phyloP scores from a whole-genome alignment of 257 asterid genomes.

The Cinchona pubescens region DNA sequence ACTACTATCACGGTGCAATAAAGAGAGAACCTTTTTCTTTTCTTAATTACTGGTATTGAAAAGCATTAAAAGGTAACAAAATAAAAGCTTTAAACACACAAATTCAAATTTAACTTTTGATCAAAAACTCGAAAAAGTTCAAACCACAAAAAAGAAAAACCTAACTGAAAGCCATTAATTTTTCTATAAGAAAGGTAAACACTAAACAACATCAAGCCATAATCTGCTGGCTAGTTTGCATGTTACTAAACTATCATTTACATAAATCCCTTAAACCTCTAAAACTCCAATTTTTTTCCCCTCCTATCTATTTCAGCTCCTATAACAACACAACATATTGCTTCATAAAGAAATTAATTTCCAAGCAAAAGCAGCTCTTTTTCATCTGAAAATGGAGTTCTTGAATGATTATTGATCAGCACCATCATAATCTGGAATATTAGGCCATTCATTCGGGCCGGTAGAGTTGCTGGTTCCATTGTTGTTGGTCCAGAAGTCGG shows the following conservation, averaged over 20 bases:
- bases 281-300: background rate
- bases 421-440: slow-evolving; percentile 34
- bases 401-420: slow-evolving; percentile 25
- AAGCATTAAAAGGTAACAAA: slow-evolving; percentile 22
- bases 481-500: slow-evolving; percentile 27
- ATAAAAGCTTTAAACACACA: slow-evolving; percentile 22
- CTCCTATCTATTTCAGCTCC: slow-evolving; percentile 15
- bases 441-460: slow-evolving; percentile 39
- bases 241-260: slow-evolving; percentile 7
- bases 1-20: background rate
- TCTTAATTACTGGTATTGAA: background rate
- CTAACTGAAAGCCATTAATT: slow-evolving; percentile 29
- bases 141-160: slow-evolving; percentile 23
- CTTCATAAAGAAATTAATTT: slow-evolving; percentile 9
- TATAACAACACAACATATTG: slow-evolving; percentile 8
- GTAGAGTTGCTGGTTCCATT: slow-evolving; percentile 2
- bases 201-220: slow-evolving; percentile 19
- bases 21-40: slow-evolving; percentile 9
- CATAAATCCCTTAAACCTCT: background rate
- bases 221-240: slow-evolving; percentile 9
- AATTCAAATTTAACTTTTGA: slow-evolving; percentile 28
- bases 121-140: slow-evolving; percentile 34
- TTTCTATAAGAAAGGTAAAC: slow-evolving; percentile 36
- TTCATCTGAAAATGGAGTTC: background rate
- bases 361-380: background rate